These are phyloP conservation scores for Paracamarosporium sp. DNA, from an alignment of 2,329 filamentous ascomycete genomes.

Conservation along the genomic window DNA sequence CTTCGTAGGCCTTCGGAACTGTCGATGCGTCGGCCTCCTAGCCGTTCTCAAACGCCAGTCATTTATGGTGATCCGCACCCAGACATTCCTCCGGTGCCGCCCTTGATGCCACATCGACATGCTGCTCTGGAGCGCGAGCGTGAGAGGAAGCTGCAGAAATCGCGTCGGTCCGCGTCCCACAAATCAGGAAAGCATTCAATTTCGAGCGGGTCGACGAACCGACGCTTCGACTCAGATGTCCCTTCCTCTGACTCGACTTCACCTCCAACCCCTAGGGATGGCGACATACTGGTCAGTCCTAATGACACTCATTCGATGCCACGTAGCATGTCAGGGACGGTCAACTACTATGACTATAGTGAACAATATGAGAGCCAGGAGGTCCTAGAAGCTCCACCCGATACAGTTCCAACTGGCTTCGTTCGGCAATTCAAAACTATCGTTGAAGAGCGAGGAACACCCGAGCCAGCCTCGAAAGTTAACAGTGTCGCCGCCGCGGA, in stretches of 20 bases:
- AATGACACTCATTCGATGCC: constrained; percentile 26
- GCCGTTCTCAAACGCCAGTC: constrained; percentile 19
- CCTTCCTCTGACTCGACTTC: constrained; percentile 54
- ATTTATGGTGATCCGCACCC: constrained; percentile 15
- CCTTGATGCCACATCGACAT: constrained; percentile 23
- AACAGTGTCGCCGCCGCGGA: constrained; percentile 9
- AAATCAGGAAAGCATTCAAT: constrained; percentile 28
- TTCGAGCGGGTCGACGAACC: constrained; percentile 39
- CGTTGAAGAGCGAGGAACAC: constrained; percentile 44
- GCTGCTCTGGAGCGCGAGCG: constrained; percentile 29
- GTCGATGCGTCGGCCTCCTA: constrained; percentile 28
- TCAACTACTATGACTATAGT: constrained; percentile 48
- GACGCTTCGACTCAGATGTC: constrained; percentile 46
- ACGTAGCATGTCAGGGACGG: constrained; percentile 37
- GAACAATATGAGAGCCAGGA: constrained; percentile 44
- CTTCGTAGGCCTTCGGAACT: constrained; percentile 33
- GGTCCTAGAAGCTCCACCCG: constrained; percentile 20
- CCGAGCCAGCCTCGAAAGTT: constrained; percentile 14
- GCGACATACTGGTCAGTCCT: constrained; percentile 33
- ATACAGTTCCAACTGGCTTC: constrained; percentile 43
- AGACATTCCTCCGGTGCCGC: constrained; percentile 33
- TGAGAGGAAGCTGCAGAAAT: constrained; percentile 25
- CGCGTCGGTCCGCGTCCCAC: constrained; percentile 7
- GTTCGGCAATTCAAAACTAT: constrained; percentile 52
- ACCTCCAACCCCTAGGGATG: constrained; percentile 52